Evolutionary conservation across 2,329 filamentous ascomycete species (phyloP).

Genomic region (Kalmusia sp.): DNA sequence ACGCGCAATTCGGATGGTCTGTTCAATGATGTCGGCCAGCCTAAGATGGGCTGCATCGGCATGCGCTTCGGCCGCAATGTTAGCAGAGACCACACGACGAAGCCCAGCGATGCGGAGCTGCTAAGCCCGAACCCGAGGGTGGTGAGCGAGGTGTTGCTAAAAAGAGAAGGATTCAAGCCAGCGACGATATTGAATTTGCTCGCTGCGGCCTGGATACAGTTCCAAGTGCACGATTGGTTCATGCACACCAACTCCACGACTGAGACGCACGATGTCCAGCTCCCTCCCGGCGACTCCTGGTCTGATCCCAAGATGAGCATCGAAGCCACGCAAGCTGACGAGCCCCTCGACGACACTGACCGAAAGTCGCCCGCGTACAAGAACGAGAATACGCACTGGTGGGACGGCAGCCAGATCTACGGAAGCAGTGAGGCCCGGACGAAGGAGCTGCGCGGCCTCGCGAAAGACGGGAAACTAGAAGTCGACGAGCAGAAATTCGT

Average conservation of each 20-base stretch:
- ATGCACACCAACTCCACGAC: constrained; percentile 30
- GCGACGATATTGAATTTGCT: constrained; percentile 56
- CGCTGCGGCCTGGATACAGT: constrained; percentile 60
- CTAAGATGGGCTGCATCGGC: constrained; percentile 54
- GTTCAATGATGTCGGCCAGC: constrained; percentile 51
- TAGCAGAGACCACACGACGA: constrained; percentile 42
- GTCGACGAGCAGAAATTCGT: constrained; percentile 43
- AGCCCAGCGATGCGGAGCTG: constrained; percentile 52
- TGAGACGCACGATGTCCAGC: constrained; percentile 42
- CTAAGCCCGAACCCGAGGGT: constrained; percentile 54
- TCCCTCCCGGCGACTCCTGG: constrained; percentile 48
- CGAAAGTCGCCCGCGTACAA: constrained; percentile 49
- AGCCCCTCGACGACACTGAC: constrained; percentile 46
- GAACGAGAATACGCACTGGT: constrained; percentile 55
- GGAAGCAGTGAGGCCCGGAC: constrained; percentile 51
- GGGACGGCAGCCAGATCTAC: constrained; percentile 58
- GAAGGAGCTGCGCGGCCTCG: constrained; percentile 40
- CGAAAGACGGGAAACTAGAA: constrained; percentile 50
- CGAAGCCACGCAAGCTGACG: constrained; percentile 45
- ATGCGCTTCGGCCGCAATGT: constrained; percentile 58
- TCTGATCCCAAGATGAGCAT: constrained; percentile 46
- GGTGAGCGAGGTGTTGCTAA: constrained; percentile 53
- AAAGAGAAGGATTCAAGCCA: constrained; percentile 53
- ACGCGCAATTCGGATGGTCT: constrained; percentile 54
- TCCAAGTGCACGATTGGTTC: constrained; percentile 48